Evolutionary conservation across 164 flowering plant genomes (phyloP).

Genomic region (Stephania yunnanensis): DNA sequence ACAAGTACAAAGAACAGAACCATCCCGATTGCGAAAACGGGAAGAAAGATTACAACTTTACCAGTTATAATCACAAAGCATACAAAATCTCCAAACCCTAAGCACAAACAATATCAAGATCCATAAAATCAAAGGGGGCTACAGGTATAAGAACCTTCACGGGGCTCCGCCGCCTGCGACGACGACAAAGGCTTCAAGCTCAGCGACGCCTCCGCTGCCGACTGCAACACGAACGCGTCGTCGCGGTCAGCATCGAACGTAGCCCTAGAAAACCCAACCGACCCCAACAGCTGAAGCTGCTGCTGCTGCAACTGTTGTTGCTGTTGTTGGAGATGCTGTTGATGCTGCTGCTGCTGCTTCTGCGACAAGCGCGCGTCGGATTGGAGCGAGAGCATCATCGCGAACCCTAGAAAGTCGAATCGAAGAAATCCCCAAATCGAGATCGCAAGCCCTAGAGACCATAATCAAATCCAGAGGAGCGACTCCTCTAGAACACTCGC

Average conservation of each 20-base stretch:
- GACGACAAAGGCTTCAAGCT: neutral
- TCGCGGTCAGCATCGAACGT: neutral
- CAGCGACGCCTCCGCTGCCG: neutral
- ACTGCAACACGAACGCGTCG: neutral
- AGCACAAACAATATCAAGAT: neutral
- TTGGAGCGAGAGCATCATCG: neutral
- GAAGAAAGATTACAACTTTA: neutral
- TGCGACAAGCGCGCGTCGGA: neutral
- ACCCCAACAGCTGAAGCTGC: neutral
- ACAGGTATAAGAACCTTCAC: neutral
- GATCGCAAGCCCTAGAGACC: neutral
- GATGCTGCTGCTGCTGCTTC: neutral
- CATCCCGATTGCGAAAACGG: neutral
- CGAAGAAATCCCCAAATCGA: neutral
- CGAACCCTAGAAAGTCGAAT: neutral
- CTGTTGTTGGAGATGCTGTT: neutral
- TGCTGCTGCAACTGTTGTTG: neutral
- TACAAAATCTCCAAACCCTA: neutral
- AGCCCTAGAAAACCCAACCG: neutral
- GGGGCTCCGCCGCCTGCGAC: neutral
- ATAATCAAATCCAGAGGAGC: neutral
- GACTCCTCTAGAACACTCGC: neutral
- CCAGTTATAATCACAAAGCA: neutral
- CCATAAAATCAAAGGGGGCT: neutral
- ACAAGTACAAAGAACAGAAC: neutral